phyloP scores from a whole-genome alignment of 2,329 filamentous ascomycete genomes.

The Phialocephala sp. region DNA sequence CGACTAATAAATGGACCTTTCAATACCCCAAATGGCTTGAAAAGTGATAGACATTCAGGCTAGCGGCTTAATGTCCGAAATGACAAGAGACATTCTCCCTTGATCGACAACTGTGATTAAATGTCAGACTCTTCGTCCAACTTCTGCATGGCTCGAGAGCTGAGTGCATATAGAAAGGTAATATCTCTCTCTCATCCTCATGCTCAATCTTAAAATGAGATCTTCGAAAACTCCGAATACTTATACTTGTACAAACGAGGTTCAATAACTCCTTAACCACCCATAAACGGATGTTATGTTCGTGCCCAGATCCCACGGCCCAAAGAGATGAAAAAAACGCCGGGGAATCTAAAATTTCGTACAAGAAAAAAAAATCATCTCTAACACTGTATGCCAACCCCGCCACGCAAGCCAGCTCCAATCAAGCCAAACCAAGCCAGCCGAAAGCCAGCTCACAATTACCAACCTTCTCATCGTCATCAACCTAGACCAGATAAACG shows the following conservation, averaged over 20 bases:
- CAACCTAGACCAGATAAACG: conserved; percentile 18
- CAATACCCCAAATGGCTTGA: not conserved
- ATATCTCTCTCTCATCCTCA: not conserved
- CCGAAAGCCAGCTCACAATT: conserved; percentile 13
- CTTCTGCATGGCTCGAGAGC: not conserved
- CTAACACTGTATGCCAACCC: not conserved
- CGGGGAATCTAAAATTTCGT: not conserved
- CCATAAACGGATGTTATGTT: no score
- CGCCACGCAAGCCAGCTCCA: no score
- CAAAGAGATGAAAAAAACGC: conserved; percentile 1
- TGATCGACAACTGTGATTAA: not conserved
- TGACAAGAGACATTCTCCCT: not conserved
- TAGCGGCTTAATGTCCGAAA: not conserved
- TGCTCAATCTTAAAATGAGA: not conserved
- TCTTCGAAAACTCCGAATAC: not conserved
- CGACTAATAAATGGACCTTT: no score
- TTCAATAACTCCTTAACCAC: not conserved
- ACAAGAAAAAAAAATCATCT: no score
- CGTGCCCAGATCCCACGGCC: no score
- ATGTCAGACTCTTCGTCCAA: not conserved
- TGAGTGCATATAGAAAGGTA: not conserved
- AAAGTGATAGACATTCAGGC: not conserved
- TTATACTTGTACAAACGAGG: not conserved
- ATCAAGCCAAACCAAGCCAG: not conserved
- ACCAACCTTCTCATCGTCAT: conserved; percentile 15